Base-by-base conservation (phyloP, 441 rosid genomes). In the Dalechampia spathulata region DNA sequence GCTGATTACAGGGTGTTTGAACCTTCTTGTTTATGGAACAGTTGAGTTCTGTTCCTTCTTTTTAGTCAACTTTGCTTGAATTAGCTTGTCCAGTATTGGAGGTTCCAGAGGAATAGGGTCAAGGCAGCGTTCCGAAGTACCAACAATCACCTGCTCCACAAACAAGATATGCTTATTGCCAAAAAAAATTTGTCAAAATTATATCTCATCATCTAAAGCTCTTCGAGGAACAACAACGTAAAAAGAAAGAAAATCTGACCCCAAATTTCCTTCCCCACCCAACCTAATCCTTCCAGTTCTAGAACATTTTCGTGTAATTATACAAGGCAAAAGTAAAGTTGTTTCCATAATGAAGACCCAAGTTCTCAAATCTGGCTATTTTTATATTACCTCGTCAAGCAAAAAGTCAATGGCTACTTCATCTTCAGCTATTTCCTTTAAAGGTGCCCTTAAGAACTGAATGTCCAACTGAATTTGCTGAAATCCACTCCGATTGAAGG, bases 391-490 rank as follows among this genome's bases (percentile, higher is more conserved):
- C 96, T 94, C 99, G 46, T 94, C 99, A 3, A 94, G 93, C 65
- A 94, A 83, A 73, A 90, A 87, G 78, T 94, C 96, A 15, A 90
- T 32, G 6, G 90, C 93, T 52, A 90, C 95, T 80, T 84, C 96
- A 68, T 85, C 96, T 66, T 90, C 95, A 15, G 75, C 86, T 28
- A 61, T 60, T 61, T 90, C 96, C 66, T 75, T 87, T 25, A 87
- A 55, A 22, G 96, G 90, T 61, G 69, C 69, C 77, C 95, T 81
- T 39, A 94, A 67, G 74, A 86, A 94, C 71, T 90, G 99, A 72
- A 90, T 79, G 73, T 94, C 99, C 69, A 94, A 58, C 73, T 90
- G 99, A 68, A 90, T 94, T 75, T 94, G 99, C 73, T 94, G 99
- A 76, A 94, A 90, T 58, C 99, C 98, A 58, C 98, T 87, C 36